Evolutionary conservation across 1,139 yeast genomes (phyloP), one percentile per base, ranked within the genome.

Genomic region (Hemisphaericaspora lyxosophila): DNA sequence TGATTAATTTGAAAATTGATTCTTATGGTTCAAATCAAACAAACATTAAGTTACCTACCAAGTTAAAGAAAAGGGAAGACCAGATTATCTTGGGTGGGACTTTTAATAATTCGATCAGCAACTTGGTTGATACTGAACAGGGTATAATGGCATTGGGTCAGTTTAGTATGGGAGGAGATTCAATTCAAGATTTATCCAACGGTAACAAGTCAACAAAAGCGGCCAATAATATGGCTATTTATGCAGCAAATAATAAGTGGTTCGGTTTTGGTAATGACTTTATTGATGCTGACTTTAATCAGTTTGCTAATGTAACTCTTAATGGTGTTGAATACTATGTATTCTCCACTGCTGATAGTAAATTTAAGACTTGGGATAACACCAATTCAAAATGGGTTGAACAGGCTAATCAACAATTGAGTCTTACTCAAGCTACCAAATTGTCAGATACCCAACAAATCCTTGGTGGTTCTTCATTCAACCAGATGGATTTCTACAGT

Each of bases 311-410:
- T 37, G 46, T 75, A 26, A 58, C 64, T 1, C 49, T 70, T 26
- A 54, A 67, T 34, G 56, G 50, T 4, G 54, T 54, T 1, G 73
- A 72, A 23, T 73, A 61, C 42, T 62, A 64, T 35, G 50, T 73
- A 1, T 68, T 75, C 38, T 53, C 67, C 4, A 51, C 64, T 3
- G 53, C 64, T 3, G 54, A 64, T 3, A 53, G 55, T 4, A 41
- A 54, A 2, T 57, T 57, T 23, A 47, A 48, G 37, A 54, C 70
- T 2, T 75, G 80, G 76, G 75, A 75, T 47, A 60, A 60, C 35
- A 49, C 70, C 4, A 50, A 60, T 35, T 42, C 45, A 3, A 36
- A 53, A 29, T 67, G 75, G 71, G 55, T 67, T n/a, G 62, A 58
- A 35, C 58, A 68, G 37, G 38, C 59, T 5, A 60, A 60, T 9